Evolutionary conservation across 257 asterid genomes (phyloP).

Genomic region (Orobanche coerulescens): DNA sequence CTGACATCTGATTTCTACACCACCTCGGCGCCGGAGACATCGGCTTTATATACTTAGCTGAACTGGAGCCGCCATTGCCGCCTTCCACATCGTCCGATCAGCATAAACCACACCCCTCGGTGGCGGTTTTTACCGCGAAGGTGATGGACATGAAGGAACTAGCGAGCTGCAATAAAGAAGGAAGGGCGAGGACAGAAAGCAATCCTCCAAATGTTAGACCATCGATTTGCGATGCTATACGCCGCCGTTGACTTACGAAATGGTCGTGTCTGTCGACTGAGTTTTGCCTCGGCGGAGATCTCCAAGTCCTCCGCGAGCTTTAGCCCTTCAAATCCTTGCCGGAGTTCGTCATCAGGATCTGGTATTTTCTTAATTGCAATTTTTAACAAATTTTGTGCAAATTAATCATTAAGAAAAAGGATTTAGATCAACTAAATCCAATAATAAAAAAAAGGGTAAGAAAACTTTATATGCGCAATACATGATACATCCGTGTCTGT

Average conservation of each 20-base stretch:
- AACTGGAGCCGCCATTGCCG: conserved; percentile 34
- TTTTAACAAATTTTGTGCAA: too few species aligned
- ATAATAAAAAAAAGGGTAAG: too few species aligned
- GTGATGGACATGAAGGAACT: conserved; percentile 84
- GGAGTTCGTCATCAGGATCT: too few species aligned
- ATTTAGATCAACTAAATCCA: too few species aligned
- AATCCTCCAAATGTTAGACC: conserved; percentile 75
- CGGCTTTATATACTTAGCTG: conserved; percentile 77
- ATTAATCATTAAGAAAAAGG: too few species aligned
- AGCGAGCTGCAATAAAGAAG: conserved; percentile 73
- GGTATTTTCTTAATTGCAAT: too few species aligned
- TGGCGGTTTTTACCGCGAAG: conserved; percentile 68
- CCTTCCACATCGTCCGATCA: conserved; percentile 14
- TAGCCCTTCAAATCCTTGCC: conserved; percentile 82
- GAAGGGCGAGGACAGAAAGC: conserved; percentile 75
- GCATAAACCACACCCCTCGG: background rate
- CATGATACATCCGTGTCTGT: too few species aligned
- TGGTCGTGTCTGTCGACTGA: conserved; percentile 85
- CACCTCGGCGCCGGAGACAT: conserved; percentile 95
- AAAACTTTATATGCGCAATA: too few species aligned
- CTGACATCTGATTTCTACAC: too few species aligned
- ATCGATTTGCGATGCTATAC: conserved; percentile 80
- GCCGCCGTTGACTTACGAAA: too few species aligned
- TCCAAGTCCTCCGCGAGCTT: conserved; percentile 93
- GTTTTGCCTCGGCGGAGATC: conserved; percentile 95